phyloP scores from a whole-genome alignment of 2,329 filamentous ascomycete species.

The Bipolaris cookei region DNA sequence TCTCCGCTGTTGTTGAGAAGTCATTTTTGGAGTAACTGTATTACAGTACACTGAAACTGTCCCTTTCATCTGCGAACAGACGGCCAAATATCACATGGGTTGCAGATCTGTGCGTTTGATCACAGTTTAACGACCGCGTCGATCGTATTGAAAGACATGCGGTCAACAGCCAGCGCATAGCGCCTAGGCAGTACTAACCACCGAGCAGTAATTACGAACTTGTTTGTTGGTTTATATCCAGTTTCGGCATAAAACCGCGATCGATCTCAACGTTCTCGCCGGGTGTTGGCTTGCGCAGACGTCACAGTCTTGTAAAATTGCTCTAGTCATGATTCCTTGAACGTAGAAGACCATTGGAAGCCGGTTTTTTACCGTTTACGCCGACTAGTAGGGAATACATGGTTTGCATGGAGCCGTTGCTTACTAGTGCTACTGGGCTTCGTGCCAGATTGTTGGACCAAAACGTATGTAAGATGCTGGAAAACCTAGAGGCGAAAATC shows the following conservation, averaged over 20 bases:
- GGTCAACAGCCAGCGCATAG: not conserved
- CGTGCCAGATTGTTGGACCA: not conserved
- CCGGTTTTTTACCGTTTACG: not conserved
- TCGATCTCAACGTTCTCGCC: not conserved
- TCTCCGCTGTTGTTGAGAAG: not conserved
- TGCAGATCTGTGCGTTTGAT: constrained; percentile 2
- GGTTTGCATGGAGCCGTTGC: not conserved
- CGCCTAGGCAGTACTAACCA: not conserved
- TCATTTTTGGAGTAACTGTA: not conserved
- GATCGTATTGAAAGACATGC: not conserved
- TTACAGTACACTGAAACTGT: not conserved
- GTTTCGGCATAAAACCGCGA: not conserved
- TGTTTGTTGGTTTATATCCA: not conserved
- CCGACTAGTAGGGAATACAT: no score
- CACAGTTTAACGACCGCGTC: constrained; percentile 3
- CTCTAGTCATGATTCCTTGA: not conserved
- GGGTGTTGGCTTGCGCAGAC: not conserved
- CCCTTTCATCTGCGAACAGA: not conserved
- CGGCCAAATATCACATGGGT: constrained; percentile 3
- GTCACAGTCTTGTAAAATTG: not conserved
- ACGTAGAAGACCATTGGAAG: not conserved
- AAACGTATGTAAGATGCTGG: not conserved
- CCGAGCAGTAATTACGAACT: not conserved
- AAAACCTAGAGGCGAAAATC: not conserved
- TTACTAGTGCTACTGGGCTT: not conserved